Conservation (phyloP, 176 grass and related monocot species). For the Aegilops sharonensis region DNA sequence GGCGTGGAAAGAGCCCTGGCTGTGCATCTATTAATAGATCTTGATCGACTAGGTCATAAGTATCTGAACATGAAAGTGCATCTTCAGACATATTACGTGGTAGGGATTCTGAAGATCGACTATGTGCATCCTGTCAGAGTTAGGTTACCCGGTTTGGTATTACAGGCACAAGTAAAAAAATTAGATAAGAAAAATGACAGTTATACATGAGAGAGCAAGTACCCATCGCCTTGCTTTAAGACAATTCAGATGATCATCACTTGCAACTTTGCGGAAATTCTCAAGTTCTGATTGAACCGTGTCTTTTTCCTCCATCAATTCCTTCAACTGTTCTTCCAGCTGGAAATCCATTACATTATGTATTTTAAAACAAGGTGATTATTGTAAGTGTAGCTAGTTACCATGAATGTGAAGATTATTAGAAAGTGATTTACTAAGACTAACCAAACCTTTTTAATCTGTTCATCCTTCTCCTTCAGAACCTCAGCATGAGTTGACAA, state of each 20-base stretch:
- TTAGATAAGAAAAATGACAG: neutral
- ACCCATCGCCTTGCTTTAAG: slow-evolving; percentile 58
- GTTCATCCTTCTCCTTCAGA: slow-evolving; percentile 71
- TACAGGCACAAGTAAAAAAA: neutral
- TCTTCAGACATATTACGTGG: slow-evolving; percentile 52
- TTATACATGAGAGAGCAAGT: neutral
- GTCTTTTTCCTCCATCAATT: slow-evolving; percentile 70
- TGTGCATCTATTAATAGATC: slow-evolving; percentile 33
- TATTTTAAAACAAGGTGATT: neutral
- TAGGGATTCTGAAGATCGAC: slow-evolving; percentile 49
- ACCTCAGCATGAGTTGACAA: slow-evolving; percentile 46
- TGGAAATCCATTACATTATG: slow-evolving; percentile 22
- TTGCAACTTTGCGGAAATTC: slow-evolving; percentile 54
- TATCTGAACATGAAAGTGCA: slow-evolving; percentile 59
- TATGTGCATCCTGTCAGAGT: slow-evolving; percentile 49
- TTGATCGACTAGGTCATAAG: slow-evolving; percentile 47
- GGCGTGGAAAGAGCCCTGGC: neutral
- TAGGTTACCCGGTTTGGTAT: neutral
- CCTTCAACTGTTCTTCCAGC: slow-evolving; percentile 76
- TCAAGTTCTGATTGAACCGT: slow-evolving; percentile 75
- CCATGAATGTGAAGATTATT: neutral
- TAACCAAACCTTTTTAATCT: slow-evolving; percentile 67
- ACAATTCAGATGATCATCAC: slow-evolving; percentile 36
- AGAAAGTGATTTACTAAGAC: neutral
- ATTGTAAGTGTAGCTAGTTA: neutral